Base-by-base conservation (phyloP, 1,284 basidiomycete genomes). In the Athelia psychrophila region DNA sequence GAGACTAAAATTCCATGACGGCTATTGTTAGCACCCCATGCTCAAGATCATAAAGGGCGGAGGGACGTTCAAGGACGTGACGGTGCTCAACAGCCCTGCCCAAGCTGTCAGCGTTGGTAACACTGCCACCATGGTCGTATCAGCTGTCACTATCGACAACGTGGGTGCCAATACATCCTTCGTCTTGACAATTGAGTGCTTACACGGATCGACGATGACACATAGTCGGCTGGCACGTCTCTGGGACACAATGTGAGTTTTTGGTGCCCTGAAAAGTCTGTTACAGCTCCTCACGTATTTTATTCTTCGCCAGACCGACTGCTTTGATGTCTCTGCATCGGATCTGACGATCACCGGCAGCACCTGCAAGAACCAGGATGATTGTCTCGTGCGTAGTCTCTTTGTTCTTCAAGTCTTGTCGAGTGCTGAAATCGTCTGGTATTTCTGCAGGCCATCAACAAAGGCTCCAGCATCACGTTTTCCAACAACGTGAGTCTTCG, bases 301-400 rank as follows among this genome's bases (percentile, higher is more conserved):
- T 27, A 19, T 10, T 46, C 20, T n/a, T n/a, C n/a, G 16, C 30
- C 9, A 36, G 33, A 49, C 48, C 12, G 40, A 48, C 47, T 48
- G 47, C 40, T 47, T 44, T 47, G 44, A 50, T 30, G 49, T 44
- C 12, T 12, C 49, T 16, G 40, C 49, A 6, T 23, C 38, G 16
- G 22, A 45, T 36, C 10, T 50, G 19, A 50, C 49, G 18, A 50
- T 50, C 22, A 54, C 49, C 36, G 50, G 53, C 32, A 55, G 53
- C 48, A 51, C 54, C 18, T 58, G 58, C 19, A 56, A 53, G 53
- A 63, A 63, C 42, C 57, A 62, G 42, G 58, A 63, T 46, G 58
- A 62, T 47, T 61, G 59, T 38, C 30, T 63, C 5, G 44, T 46
- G n/a, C 15, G 24, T 10, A 46, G 10, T 13, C 42, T 20, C 10